A percentile compares a stretch with the other conserved stretches of the same genome.
Evolutionary conservation across 129 eudicot genomes (phyloP).

Genomic region (Flaveria linearis): DNA sequence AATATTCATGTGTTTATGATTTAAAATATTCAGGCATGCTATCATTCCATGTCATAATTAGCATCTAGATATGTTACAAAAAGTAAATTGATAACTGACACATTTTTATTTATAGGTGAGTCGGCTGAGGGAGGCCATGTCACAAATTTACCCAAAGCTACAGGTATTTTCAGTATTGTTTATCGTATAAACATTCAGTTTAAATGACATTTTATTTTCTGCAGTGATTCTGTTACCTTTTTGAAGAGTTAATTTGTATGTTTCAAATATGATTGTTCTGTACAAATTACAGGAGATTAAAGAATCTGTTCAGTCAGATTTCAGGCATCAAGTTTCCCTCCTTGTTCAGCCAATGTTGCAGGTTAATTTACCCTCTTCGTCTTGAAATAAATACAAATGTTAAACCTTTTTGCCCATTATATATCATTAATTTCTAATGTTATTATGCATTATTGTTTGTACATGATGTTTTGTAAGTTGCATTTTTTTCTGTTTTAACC

Average conservation of each 20-base stretch:
- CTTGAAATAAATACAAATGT: background rate
- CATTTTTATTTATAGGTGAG: constrained; percentile 41
- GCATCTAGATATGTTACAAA: background rate
- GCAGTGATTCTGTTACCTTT: background rate
- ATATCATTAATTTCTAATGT: too few species aligned
- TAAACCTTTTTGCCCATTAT: background rate
- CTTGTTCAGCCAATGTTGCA: constrained; percentile 98
- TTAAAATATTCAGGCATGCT: background rate
- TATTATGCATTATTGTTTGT: too few species aligned
- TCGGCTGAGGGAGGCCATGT: constrained; percentile 88
- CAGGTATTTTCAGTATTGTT: constrained; percentile 51
- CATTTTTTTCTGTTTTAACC: too few species aligned
- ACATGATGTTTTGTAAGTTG: too few species aligned
- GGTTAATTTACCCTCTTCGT: constrained; percentile 37
- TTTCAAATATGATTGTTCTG: background rate
- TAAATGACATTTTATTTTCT: background rate
- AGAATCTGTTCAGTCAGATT: constrained; percentile 80
- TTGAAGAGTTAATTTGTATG: background rate
- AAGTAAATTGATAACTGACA: background rate
- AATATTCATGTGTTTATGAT: background rate
- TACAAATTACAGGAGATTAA: constrained; percentile 60
- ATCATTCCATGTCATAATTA: background rate
- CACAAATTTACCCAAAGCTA: constrained; percentile 77
- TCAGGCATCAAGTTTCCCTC: constrained; percentile 92
- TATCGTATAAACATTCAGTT: background rate